Conservation (phyloP, 2,329 filamentous ascomycete species). For the Neoascochyta sp. region DNA sequence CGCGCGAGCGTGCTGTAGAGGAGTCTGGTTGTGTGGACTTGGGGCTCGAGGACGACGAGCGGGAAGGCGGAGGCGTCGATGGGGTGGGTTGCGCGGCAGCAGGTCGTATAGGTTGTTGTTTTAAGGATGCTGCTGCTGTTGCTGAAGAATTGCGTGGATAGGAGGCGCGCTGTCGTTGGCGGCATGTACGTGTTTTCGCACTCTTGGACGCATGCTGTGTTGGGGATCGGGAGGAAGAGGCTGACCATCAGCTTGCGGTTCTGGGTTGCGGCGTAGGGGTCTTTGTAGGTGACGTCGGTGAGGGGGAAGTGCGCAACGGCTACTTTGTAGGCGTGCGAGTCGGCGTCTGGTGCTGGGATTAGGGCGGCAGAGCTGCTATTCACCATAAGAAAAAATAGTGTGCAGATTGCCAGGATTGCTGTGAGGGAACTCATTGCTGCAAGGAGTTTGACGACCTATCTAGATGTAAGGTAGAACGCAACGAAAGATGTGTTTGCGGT, state of each 20-base stretch:
- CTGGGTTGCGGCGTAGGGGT: constrained; percentile 2
- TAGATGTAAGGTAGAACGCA: too few species aligned
- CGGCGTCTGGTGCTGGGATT: constrained; percentile 13
- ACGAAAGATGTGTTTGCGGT: too few species aligned
- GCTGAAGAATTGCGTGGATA: constrained; percentile 23
- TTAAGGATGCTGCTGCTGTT: constrained; percentile 19
- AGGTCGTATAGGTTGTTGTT: constrained; percentile 13
- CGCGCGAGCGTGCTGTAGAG: constrained; percentile 46
- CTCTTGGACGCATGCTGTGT: constrained; percentile 8
- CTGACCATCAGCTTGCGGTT: constrained; percentile 17
- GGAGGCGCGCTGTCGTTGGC: constrained; percentile 10
- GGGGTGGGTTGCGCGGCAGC: constrained; percentile 8
- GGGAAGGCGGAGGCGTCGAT: constrained; percentile 11
- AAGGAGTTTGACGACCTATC: too few species aligned
- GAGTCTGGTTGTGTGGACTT: constrained; percentile 43
- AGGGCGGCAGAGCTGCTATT: constrained; percentile 6
- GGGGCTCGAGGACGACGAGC: constrained; percentile 46
- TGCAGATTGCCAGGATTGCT: constrained; percentile 2
- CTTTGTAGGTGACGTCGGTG: constrained; percentile 5
- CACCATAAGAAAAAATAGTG: constrained; percentile 1
- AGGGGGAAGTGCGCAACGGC: constrained; percentile 16
- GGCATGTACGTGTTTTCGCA: constrained; percentile 21
- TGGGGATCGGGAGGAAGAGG: constrained; percentile 20
- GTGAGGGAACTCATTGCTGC: constrained; percentile 3
- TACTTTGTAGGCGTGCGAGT: constrained; percentile 11